phyloP scores from a whole-genome alignment of 441 rosid species.

The Macaranga tanarius region DNA sequence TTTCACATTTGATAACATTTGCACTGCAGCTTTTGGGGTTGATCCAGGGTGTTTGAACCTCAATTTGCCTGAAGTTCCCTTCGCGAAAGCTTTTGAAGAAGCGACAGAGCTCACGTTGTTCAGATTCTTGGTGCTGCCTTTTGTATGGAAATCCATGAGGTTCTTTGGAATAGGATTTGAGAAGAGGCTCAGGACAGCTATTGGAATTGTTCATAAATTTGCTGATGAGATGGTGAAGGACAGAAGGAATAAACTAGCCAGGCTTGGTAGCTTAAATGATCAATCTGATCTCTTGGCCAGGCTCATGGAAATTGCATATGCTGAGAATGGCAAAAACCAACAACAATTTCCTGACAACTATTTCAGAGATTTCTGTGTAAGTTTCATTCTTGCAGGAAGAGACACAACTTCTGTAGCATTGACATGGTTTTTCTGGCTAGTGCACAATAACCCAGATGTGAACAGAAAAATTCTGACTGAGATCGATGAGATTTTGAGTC shows the following conservation, averaged over 20 bases:
- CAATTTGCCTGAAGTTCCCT: conserved; percentile 59
- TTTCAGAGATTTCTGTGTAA: conserved; percentile 60
- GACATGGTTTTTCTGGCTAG: conserved; percentile 75
- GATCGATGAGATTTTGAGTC: conserved; percentile 36
- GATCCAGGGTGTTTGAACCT: conserved; percentile 65
- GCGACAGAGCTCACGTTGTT: conserved; percentile 61
- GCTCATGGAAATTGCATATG: conserved; percentile 45
- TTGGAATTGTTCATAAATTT: conserved; percentile 56
- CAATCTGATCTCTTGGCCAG: conserved; percentile 63
- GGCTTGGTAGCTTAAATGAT: conserved; percentile 34
- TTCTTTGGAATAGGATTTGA: conserved; percentile 54
- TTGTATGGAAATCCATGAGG: conserved; percentile 68
- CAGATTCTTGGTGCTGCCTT: conserved; percentile 60
- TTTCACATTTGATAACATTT: conserved; percentile 74
- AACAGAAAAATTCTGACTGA: conserved; percentile 51
- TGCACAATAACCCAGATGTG: conserved; percentile 44
- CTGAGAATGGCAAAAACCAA: conserved; percentile 26
- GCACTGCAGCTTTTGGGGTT: conserved; percentile 60
- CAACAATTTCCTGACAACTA: conserved; percentile 35
- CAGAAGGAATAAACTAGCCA: conserved; percentile 30
- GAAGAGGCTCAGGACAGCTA: conserved; percentile 48
- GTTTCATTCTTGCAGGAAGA: conserved; percentile 70
- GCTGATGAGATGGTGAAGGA: conserved; percentile 50
- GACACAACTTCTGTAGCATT: conserved; percentile 79
- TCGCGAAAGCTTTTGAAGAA: conserved; percentile 75